These are phyloP conservation scores for Xylariaceae sp. DNA, from an alignment of 2,329 filamentous ascomycete species.

Conservation along the genomic window DNA sequence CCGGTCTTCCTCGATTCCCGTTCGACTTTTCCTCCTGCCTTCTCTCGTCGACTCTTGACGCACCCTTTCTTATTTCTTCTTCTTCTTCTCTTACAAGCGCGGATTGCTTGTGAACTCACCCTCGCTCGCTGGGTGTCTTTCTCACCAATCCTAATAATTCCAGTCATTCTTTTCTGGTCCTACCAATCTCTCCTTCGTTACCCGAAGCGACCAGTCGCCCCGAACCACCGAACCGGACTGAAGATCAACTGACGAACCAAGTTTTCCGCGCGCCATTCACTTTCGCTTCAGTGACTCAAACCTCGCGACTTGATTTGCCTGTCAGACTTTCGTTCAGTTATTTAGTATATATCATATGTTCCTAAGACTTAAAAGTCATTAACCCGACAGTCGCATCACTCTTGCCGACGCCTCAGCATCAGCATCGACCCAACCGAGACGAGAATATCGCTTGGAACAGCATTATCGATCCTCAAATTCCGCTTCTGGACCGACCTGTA, in stretches of 20 bases:
- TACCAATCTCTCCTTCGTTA: not conserved
- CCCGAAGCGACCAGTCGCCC: not conserved
- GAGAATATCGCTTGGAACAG: not conserved
- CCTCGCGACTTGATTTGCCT: not conserved
- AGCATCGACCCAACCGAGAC: not conserved
- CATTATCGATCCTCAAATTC: conserved; percentile 4
- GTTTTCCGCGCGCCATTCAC: conserved; percentile 1
- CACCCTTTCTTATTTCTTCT: conserved; percentile 7
- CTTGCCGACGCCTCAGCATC: not conserved
- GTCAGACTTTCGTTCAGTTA: not conserved
- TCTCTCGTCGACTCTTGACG: conserved; percentile 3
- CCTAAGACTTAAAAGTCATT: not conserved
- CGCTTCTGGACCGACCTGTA: not conserved
- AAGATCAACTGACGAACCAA: not conserved
- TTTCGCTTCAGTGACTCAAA: conserved; percentile 1
- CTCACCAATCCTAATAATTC: not conserved
- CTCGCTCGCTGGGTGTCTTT: conserved; percentile 1
- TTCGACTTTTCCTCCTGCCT: conserved; percentile 5
- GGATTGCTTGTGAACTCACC: conserved; percentile 1
- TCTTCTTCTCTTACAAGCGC: too few relatives aligned
- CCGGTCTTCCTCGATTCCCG: conserved; percentile 1
- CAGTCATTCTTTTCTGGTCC: conserved; percentile 14
- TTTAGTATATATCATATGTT: not conserved
- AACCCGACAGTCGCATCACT: not conserved
- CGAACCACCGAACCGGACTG: not conserved